A percentile compares a stretch with the other conserved stretches of the same genome.
Conservation (phyloP, 495 filamentous ascomycete genomes). For the Usnea hakonensis region DNA sequence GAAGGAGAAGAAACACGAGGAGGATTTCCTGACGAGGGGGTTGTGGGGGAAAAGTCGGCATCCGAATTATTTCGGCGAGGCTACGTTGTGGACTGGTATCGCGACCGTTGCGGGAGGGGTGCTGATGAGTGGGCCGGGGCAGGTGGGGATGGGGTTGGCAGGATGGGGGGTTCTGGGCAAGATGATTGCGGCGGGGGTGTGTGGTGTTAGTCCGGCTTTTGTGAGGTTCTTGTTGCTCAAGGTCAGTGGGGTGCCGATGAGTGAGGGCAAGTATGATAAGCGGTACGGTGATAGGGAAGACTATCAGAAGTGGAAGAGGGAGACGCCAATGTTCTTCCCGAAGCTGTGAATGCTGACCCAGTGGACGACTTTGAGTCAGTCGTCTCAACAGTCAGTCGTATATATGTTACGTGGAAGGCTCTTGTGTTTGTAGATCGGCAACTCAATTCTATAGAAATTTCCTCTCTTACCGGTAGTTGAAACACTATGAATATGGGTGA, state of each 20-base stretch:
- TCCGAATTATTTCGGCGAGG: conserved; percentile 64
- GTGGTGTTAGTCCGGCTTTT: conserved; percentile 53
- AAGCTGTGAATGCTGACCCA: conserved; percentile 31
- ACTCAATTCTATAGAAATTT: background rate
- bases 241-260: conserved; percentile 52
- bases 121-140: conserved; percentile 35
- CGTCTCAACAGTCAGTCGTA: background rate
- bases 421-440: background rate
- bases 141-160: conserved; percentile 44
- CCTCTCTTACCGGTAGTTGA: background rate
- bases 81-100: conserved; percentile 56
- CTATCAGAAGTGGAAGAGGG: conserved; percentile 58
- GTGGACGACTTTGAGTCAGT: background rate
- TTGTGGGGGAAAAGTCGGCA: conserved; percentile 53
- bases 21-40: conserved; percentile 53
- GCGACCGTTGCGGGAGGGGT: conserved; percentile 44
- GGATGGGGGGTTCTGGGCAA: conserved; percentile 31
- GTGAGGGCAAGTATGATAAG: conserved; percentile 59
- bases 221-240: conserved; percentile 52
- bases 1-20: conserved; percentile 50
- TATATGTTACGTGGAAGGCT: background rate
- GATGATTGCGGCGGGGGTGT: conserved; percentile 37
- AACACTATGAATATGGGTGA: background rate
- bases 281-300: conserved; percentile 54
- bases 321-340: conserved; percentile 57